Base-by-base conservation (phyloP, 345 rosid species). In the Euphorbia peplus region DNA sequence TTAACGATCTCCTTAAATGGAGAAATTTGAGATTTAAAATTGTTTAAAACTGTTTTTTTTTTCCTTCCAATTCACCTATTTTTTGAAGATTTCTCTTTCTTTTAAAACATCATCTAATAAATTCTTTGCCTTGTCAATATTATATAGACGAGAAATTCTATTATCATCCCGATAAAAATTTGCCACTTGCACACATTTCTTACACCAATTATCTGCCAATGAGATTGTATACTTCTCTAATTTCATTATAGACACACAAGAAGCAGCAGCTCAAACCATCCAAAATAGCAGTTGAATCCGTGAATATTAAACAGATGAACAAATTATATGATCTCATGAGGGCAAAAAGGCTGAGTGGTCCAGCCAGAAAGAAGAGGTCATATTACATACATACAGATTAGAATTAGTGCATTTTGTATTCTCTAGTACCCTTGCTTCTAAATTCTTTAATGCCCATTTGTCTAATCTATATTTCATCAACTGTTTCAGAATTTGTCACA, bases 381-480 rank as follows among this genome's bases (percentile, higher is more conserved):
- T 68, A 32, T 55, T 50, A 29, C 32, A 55, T 54, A 14, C 52
- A 57, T 35, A 47, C 28, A 50, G 48, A 64, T 9, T 15, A 14
- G 10, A 66, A 32, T 9, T 15, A 44, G 72, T 15, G 26, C 68
- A 64, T 22, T 16, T 26, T 29, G 48, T 35, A 58, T 41, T 59
- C 26, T 21, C 18, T n/a, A 4, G 2, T 16, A 58, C 64, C 10
- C 18, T 4, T 2, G 4, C 1, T 1, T 41, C 65, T 18, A n/a
- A 39, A 37, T 28, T 29, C 19, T 32, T 51, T 4, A 32, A 63
- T 22, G 11, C 63, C 54, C 22, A 56, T 54, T 28, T 55, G 63
- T 25, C 39, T 25, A 54, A 22, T 46, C 18, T 13, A 46, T 8
- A 44, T 14, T 44, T 9, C 15, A 44, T 51, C 4, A n/a, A 3